phyloP scores from a whole-genome alignment of 1,284 basidiomycete genomes.

The Naganishia liquefaciens region DNA sequence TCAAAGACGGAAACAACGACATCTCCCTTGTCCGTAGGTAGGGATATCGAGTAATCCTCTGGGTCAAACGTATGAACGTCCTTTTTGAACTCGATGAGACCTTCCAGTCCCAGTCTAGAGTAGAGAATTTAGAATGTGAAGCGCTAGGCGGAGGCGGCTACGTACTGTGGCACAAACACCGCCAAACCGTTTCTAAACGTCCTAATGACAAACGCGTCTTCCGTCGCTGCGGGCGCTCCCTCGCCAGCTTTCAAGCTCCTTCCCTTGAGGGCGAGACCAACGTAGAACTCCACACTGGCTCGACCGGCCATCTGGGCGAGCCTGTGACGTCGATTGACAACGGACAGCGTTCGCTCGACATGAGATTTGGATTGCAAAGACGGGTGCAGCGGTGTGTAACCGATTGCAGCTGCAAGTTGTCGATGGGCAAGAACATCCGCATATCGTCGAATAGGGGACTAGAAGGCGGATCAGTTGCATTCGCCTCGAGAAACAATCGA shows the following conservation, averaged over 20 bases:
- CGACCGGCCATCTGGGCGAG: conserved; percentile 96
- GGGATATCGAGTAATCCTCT: conserved; percentile 80
- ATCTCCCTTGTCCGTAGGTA: conserved; percentile 60
- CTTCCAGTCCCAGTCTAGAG: conserved; percentile 86
- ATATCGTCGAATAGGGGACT: conserved; percentile 85
- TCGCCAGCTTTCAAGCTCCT: conserved; percentile 59
- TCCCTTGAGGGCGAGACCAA: conserved; percentile 83
- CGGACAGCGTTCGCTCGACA: conserved; percentile 82
- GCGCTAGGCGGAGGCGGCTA: conserved; percentile 36
- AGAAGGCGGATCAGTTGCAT: conserved; percentile 2
- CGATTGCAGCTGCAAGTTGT: conserved; percentile 88
- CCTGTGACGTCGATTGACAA: conserved; percentile 88
- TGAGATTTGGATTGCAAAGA: conserved; percentile 84
- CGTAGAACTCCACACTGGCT: conserved; percentile 96
- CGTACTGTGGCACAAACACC: conserved; percentile 91
- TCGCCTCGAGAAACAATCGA: neutral
- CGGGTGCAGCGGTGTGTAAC: conserved; percentile 77
- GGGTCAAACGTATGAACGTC: conserved; percentile 81
- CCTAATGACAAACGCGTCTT: conserved; percentile 93
- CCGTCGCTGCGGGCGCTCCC: conserved; percentile 58
- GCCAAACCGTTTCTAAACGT: conserved; percentile 93
- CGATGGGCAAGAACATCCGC: conserved; percentile 96
- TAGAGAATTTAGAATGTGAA: neutral
- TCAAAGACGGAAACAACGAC: conserved; percentile 83
- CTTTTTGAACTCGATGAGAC: conserved; percentile 86